These are phyloP conservation scores for Penicillium daleae DNA, from an alignment of 495 filamentous ascomycete genomes.

Conservation along the genomic window DNA sequence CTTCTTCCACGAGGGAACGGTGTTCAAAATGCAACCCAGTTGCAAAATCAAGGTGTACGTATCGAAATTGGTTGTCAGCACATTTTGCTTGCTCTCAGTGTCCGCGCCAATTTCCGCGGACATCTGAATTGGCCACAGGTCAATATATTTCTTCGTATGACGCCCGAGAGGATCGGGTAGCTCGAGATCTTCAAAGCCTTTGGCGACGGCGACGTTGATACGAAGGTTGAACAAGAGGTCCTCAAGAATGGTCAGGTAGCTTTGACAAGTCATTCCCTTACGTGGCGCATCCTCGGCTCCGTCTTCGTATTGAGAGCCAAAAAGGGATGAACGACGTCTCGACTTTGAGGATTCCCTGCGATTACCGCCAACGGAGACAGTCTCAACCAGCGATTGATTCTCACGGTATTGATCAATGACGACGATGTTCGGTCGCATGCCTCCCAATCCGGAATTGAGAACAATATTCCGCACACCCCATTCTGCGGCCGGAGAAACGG, in stretches of 20 bases:
- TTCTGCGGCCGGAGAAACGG: slow-evolving; percentile 78
- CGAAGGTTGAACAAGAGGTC: slow-evolving; percentile 77
- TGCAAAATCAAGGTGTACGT: slow-evolving; percentile 90
- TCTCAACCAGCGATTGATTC: slow-evolving; percentile 57
- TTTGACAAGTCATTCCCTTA: slow-evolving; percentile 63
- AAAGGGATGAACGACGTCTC: slow-evolving; percentile 29
- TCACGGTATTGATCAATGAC: slow-evolving; percentile 72
- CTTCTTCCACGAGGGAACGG: slow-evolving; percentile 82
- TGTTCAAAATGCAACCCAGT: slow-evolving; percentile 81
- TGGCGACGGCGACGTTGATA: slow-evolving; percentile 84
- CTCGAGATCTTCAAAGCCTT: slow-evolving; percentile 78
- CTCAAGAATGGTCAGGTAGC: slow-evolving; percentile 83
- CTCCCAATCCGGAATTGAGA: slow-evolving; percentile 80
- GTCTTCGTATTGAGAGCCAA: slow-evolving; percentile 15
- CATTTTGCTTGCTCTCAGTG: slow-evolving; percentile 60
- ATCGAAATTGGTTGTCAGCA: slow-evolving; percentile 88
- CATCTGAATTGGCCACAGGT: slow-evolving; percentile 87
- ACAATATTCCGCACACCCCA: slow-evolving; percentile 87
- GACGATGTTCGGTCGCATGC: slow-evolving; percentile 89
- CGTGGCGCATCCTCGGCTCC: slow-evolving; percentile 52
- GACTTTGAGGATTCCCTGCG: slow-evolving; percentile 32
- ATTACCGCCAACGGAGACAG: slow-evolving; percentile 29
- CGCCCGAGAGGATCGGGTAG: slow-evolving; percentile 60
- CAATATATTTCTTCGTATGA: slow-evolving; percentile 77
- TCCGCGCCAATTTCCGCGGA: slow-evolving; percentile 77